phyloP scores from a whole-genome alignment of 306 rosid genomes.

The Begonia loranthoides region DNA sequence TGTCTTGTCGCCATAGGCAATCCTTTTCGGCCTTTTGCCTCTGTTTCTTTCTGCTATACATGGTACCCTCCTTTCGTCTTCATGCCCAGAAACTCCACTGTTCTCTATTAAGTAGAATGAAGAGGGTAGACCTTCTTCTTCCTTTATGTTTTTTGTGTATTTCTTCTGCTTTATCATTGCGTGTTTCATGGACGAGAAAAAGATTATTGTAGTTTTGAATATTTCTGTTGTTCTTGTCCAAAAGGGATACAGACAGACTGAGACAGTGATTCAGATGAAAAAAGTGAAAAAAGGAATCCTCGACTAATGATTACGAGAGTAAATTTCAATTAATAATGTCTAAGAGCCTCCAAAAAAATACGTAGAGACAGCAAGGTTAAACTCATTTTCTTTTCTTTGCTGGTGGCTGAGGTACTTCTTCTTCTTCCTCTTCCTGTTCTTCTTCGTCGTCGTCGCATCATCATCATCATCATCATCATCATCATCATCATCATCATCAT shows the following conservation, averaged over 20 bases:
- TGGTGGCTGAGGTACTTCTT: conserved; percentile 32
- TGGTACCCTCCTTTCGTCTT: conserved; percentile 45
- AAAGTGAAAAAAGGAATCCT: no score
- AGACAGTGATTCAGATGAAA: no score
- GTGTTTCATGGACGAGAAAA: not conserved
- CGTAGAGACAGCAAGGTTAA: not conserved
- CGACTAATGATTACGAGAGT: no score
- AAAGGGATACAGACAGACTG: no score
- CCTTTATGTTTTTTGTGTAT: not conserved
- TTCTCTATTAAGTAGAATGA: conserved; percentile 9
- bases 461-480: no score
- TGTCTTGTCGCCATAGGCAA: conserved; percentile 33
- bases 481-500: no score
- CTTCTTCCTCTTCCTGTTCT: conserved; percentile 24
- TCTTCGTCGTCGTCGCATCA: no score
- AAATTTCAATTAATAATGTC: no score
- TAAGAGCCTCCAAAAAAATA: not conserved
- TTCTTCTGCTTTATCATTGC: not conserved
- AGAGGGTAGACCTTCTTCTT: no score
- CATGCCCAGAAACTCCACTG: conserved; percentile 18
- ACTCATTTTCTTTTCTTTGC: conserved; percentile 31
- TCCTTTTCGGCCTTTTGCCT: conserved; percentile 1
- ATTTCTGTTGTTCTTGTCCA: no score
- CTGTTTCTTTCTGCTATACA: conserved; percentile 36
- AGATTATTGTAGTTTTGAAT: no score